phyloP scores from a whole-genome alignment of 805 yeast species.

The Yamadazyma endophytica region DNA sequence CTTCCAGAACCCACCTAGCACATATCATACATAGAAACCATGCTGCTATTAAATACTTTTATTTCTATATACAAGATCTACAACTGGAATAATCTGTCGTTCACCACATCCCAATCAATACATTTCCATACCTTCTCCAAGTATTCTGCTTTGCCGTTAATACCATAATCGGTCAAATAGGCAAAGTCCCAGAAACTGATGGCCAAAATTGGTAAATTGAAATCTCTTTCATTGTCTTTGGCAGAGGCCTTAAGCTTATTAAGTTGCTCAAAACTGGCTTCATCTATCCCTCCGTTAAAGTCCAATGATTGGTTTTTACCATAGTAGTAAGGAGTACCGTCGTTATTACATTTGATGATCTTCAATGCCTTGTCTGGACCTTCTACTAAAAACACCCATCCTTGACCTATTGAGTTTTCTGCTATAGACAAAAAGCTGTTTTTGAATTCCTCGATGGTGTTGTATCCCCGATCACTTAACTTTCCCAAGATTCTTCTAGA shows the following conservation, averaged over 20 bases:
- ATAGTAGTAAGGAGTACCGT: slow-evolving; percentile 73
- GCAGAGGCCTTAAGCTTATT: slow-evolving; percentile 40
- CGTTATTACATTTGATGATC: slow-evolving; percentile 57
- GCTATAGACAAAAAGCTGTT: slow-evolving; percentile 47
- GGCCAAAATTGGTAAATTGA: slow-evolving; percentile 69
- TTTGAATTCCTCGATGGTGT: slow-evolving; percentile 47
- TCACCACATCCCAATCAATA: slow-evolving; percentile 79
- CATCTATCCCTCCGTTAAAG: slow-evolving; percentile 66
- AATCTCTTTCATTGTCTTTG: slow-evolving; percentile 45
- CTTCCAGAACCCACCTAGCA: no score
- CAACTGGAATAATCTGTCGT: slow-evolving; percentile 43
- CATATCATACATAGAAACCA: not conserved
- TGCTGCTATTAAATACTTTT: slow-evolving; percentile 6
- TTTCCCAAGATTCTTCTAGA: slow-evolving; percentile 35
- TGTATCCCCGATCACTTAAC: slow-evolving; percentile 28
- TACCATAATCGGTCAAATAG: slow-evolving; percentile 81
- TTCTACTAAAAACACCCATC: slow-evolving; percentile 75
- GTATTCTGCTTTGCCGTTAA: slow-evolving; percentile 66
- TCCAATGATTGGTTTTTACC: slow-evolving; percentile 70
- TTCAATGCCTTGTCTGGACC: slow-evolving; percentile 54
- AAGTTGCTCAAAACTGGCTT: slow-evolving; percentile 48
- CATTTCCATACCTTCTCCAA: slow-evolving; percentile 72
- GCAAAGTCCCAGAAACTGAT: slow-evolving; percentile 88
- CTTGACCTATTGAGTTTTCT: slow-evolving; percentile 57
- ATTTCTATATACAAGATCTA: slow-evolving; percentile 10